Evolutionary conservation across 2,329 filamentous ascomycete genomes (phyloP), one percentile per base, ranked within the genome.

Genomic region (Hirsutella minnesotensis): DNA sequence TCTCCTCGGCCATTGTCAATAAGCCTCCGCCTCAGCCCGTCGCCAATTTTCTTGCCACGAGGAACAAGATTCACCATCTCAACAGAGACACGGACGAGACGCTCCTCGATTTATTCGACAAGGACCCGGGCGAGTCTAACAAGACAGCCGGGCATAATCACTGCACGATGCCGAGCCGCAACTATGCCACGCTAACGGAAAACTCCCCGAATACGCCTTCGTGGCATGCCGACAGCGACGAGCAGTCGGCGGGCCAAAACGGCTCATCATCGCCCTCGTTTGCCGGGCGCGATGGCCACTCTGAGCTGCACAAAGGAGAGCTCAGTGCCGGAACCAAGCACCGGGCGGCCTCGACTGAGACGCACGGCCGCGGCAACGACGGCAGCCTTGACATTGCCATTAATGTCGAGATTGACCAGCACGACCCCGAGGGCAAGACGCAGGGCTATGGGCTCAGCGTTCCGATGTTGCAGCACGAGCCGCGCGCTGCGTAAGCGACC

Each of bases 1-100:
- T 96, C 42, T 94, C 88, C 5, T 95, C 89, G 1, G 89, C 89
- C 27, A 96, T 98, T 55, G 89, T 94, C 51, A 95, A 98, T 60
- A 90, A 90, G 53, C 92, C 92, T 3, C 87, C 89, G 13, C 87
- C 90, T 1, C 79, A 83, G 59, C 89, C 66, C 53, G 83, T 98
- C 56, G 88, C 88, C 10, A 94, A 98, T 60, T 77, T 95, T 39
- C 73, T 98, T 42, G 90, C 94, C 45, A 81, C 83, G 56, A 77
- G 92, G 46, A 96, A 96, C 69, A 95, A 81, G 64, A 76, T 83
- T 40, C 80, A 84, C 53, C 80, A 83, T 50, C 63, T 84, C 39
- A 74, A 82, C 58, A 54, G 60, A 24, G 65, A 87, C 43, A 98
- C 92, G 0, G 86, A 95, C 54, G 92, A 98, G 66, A 89, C 92